Evolutionary conservation across 345 rosid genomes (phyloP).

Genomic region (Dovyalis caffra): DNA sequence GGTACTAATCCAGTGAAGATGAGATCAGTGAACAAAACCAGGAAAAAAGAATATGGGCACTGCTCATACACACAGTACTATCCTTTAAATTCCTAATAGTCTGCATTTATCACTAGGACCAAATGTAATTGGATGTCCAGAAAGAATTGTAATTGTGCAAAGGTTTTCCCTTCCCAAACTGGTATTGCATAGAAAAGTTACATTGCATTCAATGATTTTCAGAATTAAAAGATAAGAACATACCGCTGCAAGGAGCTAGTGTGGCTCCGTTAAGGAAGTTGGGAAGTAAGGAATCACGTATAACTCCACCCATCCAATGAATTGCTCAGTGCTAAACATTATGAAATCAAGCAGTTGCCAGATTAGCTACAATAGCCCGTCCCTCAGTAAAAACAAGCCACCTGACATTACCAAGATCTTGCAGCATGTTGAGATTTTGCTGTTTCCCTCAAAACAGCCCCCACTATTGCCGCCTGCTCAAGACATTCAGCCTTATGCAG

Average conservation of each 20-base stretch:
- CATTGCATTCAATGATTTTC: background rate
- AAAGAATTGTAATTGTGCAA: no score
- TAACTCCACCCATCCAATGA: conserved; percentile 16
- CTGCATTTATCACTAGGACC: no score
- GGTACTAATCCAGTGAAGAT: background rate
- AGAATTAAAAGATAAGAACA: background rate
- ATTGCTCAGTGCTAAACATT: background rate
- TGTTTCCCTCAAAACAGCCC: conserved; percentile 82
- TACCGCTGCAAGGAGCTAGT: conserved; percentile 10
- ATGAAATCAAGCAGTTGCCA: conserved; percentile 13
- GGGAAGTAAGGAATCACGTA: background rate
- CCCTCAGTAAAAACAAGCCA: background rate
- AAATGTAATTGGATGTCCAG: no score
- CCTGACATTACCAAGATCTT: conserved; percentile 56
- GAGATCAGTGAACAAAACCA: background rate
- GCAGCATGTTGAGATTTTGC: conserved; percentile 91
- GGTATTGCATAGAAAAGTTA: background rate
- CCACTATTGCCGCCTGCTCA: conserved; percentile 93
- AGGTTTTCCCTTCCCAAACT: no score
- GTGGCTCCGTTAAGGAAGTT: conserved; percentile 1
- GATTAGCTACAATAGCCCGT: background rate
- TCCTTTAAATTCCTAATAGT: no score
- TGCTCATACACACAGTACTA: background rate
- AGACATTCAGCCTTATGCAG: conserved; percentile 81
- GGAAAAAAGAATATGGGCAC: background rate